Base-by-base conservation (phyloP, 768 basidiomycete species). In the Mycena pura region DNA sequence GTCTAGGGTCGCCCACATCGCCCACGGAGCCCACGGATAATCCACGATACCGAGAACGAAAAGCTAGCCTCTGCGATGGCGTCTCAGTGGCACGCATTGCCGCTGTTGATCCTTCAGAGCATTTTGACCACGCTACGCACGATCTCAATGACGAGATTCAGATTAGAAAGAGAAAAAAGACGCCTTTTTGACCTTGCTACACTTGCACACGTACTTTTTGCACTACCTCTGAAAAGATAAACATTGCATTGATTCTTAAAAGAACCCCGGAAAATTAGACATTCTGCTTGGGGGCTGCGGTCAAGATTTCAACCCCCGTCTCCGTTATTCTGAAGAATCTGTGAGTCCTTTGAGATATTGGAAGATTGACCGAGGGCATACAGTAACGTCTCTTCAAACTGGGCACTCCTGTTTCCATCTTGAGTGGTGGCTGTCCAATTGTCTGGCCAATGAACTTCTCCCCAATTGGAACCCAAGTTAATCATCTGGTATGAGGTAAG, bases 321-420 rank as follows among this genome's bases (percentile, higher is more conserved):
- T 95, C 95, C 27, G 95, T 97, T 68, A 98, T 89, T 52, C 95
- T 97, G 49, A 24, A 32, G 8, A 27, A 56, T 61, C 50, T 45
- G 40, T 46, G 25, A 49, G 41, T 34, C 24, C 45, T 43, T 40
- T 66, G 40, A 17, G 15, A 48, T 15, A 21, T 32, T 39, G 19
- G 46, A 43, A 40, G 24, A 24, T 13, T 27, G 21, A 15, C 22
- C 3, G 34, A n/a, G 48, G 36, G 84, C 94, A 68, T 70, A 96
- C 95, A 99, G 75, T 32, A 99, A 78, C 1, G 96, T 98, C 70
- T 99, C 97, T 74, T 99, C 97, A 71, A 98, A 99, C 70, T 99
- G 97, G 1, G 97, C 97, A 61, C 93, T 95, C 56, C 84, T 81
- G 73, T 91, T 91, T 22, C 95, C 96, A 75, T 98, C 96, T 13